Percentiles rank a stretch among this genome's conserved stretches.
These are phyloP conservation scores for Trichoderma aggressivum DNA, from an alignment of 2,329 filamentous ascomycete genomes.

Conservation along the genomic window DNA sequence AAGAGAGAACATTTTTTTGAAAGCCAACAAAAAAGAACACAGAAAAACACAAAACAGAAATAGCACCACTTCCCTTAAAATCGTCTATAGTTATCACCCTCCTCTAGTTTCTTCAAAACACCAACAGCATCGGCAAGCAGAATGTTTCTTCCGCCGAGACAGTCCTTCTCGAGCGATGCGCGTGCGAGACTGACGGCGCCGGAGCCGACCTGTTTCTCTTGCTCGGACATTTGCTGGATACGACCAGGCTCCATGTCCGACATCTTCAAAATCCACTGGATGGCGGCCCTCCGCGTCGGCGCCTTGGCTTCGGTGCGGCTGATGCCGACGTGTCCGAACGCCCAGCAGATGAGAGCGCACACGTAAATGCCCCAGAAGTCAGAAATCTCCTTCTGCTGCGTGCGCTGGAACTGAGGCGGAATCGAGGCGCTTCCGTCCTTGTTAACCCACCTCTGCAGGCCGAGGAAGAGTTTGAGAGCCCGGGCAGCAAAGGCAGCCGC, in stretches of 20 bases:
- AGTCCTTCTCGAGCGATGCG: slow-evolving; percentile 47
- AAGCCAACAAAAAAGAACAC: not conserved
- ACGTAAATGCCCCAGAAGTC: slow-evolving; percentile 57
- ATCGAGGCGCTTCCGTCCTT: slow-evolving; percentile 12
- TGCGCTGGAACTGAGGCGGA: slow-evolving; percentile 15
- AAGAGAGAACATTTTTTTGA: not conserved
- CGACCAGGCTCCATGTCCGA: slow-evolving; percentile 40
- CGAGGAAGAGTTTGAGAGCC: slow-evolving; percentile 47
- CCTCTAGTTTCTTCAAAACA: slow-evolving; percentile 51
- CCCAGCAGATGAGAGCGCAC: slow-evolving; percentile 59
- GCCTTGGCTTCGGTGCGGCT: slow-evolving; percentile 21
- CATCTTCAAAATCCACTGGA: slow-evolving; percentile 40
- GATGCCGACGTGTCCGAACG: slow-evolving; percentile 41
- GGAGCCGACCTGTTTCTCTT: slow-evolving; percentile 40
- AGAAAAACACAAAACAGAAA: not conserved
- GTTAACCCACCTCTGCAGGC: slow-evolving; percentile 21
- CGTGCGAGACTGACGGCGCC: slow-evolving; percentile 48
- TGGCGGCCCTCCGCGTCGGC: slow-evolving; percentile 29
- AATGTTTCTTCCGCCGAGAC: slow-evolving; percentile 46
- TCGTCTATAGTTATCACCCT: slow-evolving; percentile 40
- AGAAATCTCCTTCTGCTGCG: slow-evolving; percentile 39
- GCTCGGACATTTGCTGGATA: slow-evolving; percentile 34
- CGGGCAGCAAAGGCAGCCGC: slow-evolving; percentile 51
- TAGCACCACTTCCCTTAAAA: slow-evolving; percentile 12
- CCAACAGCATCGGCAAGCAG: slow-evolving; percentile 52